These are phyloP conservation scores for Tagetes erecta DNA, from an alignment of 129 eudicot genomes.

Conservation along the genomic window DNA sequence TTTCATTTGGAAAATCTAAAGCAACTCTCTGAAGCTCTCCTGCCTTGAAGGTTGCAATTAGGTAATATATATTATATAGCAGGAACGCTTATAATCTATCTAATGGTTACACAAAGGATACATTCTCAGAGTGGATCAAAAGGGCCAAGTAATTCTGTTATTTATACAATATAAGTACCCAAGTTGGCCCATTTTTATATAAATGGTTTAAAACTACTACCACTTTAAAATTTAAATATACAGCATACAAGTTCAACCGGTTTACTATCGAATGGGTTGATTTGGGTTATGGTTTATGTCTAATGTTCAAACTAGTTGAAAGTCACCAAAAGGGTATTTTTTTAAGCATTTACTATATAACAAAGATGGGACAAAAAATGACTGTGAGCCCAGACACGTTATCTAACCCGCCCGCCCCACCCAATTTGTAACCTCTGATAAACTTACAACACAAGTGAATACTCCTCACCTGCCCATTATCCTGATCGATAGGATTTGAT, in stretches of 20 bases:
- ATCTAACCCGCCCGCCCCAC: slow-evolving; percentile 17
- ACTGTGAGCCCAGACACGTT: background rate
- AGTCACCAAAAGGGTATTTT: background rate
- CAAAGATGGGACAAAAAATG: background rate
- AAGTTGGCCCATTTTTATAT: background rate
- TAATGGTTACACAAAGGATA: background rate
- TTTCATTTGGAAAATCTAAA: slow-evolving; percentile 24
- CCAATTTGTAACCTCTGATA: slow-evolving; percentile 10
- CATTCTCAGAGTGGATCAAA: background rate
- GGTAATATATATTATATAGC: background rate
- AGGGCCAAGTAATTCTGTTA: background rate
- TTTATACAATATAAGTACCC: background rate
- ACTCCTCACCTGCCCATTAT: slow-evolving; percentile 41
- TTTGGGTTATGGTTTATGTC: background rate
- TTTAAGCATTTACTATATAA: background rate
- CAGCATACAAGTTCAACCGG: background rate
- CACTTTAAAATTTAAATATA: background rate
- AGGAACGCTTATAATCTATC: background rate
- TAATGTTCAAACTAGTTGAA: slow-evolving; percentile 15
- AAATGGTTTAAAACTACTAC: background rate
- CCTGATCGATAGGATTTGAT: slow-evolving; percentile 29
- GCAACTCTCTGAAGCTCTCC: slow-evolving; percentile 31
- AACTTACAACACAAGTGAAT: background rate
- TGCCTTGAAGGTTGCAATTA: slow-evolving; percentile 38
- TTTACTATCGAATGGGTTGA: background rate